Base-by-base conservation (phyloP, 2,329 filamentous ascomycete genomes). In the Tolypocladium capitatum region DNA sequence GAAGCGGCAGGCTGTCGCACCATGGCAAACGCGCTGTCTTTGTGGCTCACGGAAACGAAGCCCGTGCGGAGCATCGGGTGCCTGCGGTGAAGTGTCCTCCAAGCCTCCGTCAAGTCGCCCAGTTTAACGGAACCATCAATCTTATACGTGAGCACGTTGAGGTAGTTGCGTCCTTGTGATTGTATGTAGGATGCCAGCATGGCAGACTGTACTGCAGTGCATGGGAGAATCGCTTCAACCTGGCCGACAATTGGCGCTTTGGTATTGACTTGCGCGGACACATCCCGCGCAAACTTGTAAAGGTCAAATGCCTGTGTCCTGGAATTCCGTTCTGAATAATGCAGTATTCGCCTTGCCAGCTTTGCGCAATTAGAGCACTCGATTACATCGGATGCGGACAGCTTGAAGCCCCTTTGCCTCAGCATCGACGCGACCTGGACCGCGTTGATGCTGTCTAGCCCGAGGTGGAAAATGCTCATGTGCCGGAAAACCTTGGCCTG, bases 381-480 rank as follows among this genome's bases (percentile, higher is more conserved):
- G 47, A 96, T 75, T 14, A 96, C 80, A 60, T 94, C 86, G 1
- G 80, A 76, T 0, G 85, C 81, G 1, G 80, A 78, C 0, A 89
- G 64, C 1, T 62, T 58, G 35, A 80, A 68, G 0, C 80, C 81
- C 18, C 73, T 57, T 35, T 72, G 75, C 18, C 83, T 78, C 16
- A 96, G 68, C 27, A 73, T 67, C 1, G 78, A 74, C 1, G 88
- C 86, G 10, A 95, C 71, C 58, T 95, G 89, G 5, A 83, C 75
- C 0, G 88, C 86, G 51, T 84, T 90, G 57, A 97, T 92, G 60
- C 90, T 96, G 63, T 96, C 90, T 4, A 96, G 69, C 0, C 91
- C 91, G n/a, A 95, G 76, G 49, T 84, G 81, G 56, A 91, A 94
- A 44, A 97, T 87, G 0, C 86, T 88, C 0, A 80, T 87, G 10